A percentile compares a stretch with the other conserved stretches of the same genome.
phyloP scores from a whole-genome alignment of 805 yeast genomes.

The Isabelozyma pseudorhagii region DNA sequence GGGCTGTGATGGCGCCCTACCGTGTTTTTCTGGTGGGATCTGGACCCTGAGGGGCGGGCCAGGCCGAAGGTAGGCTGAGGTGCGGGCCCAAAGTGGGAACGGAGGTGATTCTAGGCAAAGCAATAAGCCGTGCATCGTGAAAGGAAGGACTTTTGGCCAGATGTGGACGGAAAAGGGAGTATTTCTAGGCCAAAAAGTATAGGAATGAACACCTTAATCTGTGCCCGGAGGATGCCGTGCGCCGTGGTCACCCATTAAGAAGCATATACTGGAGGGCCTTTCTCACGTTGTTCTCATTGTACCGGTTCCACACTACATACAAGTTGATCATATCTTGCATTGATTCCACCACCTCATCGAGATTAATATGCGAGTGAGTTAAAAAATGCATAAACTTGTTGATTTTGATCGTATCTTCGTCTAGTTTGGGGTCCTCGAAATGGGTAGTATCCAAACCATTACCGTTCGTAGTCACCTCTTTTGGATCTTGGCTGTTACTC shows the following conservation, averaged over 20 bases:
- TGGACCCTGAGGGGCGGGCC: too few relatives aligned
- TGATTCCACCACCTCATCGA: slow-evolving; percentile 74
- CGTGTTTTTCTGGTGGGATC: too few relatives aligned
- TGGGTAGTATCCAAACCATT: slow-evolving; percentile 5
- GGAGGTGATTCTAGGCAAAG: too few relatives aligned
- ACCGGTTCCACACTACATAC: slow-evolving; percentile 85
- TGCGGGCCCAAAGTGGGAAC: too few relatives aligned
- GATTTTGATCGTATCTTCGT: slow-evolving; percentile 43
- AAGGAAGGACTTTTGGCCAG: background rate
- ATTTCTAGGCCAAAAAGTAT: too few relatives aligned
- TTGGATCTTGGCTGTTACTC: background rate
- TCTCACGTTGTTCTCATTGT: slow-evolving; percentile 63
- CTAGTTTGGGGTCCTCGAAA: slow-evolving; percentile 25
- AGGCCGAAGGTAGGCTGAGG: too few relatives aligned
- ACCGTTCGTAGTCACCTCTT: slow-evolving; percentile 1
- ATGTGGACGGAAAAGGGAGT: too few relatives aligned
- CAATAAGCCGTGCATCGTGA: too few relatives aligned
- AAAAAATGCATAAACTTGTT: slow-evolving; percentile 62
- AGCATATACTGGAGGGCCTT: slow-evolving; percentile 45
- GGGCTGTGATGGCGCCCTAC: too few relatives aligned
- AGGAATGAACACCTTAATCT: too few relatives aligned
- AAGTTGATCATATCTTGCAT: slow-evolving; percentile 80
- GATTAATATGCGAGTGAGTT: slow-evolving; percentile 72
- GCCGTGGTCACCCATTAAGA: slow-evolving; percentile 16
- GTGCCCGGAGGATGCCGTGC: background rate